Evolutionary conservation across 768 basidiomycete genomes (phyloP), one percentile per base, ranked within the genome.

Genomic region (Hydnomerulius pinastri): DNA sequence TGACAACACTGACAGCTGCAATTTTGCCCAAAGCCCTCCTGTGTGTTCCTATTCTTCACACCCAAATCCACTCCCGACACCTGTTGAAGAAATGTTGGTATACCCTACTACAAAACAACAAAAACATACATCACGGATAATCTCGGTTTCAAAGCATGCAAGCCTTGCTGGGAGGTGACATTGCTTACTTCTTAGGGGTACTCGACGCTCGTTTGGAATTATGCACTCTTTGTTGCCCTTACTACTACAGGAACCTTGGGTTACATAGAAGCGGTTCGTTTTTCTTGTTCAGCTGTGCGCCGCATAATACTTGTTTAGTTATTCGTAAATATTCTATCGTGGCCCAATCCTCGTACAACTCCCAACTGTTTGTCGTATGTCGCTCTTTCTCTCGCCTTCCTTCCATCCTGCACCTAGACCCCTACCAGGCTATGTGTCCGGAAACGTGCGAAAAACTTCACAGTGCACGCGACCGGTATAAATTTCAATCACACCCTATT

Each of bases 21-120:
- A 50, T 9, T 50, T 45, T 25, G 36, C 56, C 39, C 57, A 48
- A 23, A 50, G 50, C 9, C 46, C 54, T 1, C 58, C 57, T 17
- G 53, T 65, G 4, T 46, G 43, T 9, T 28, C 56, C 5, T 33
- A 55, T 7, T 28, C 52, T n/a, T 45, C 41, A 12, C 32, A 13
- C 46, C 65, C 77, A 21, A 70, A 79, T 55, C 82, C 82, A 9
- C 71, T 85, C 13, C 83, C 83, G 10, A 80, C 78, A 58, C 79
- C 82, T 9, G 66, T 78, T n/a, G 70, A 73, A 35, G 69, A 77
- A 38, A 85, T 84, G 82, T 54, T 76, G 38, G 55, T 61, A 50
- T 56, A 55, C 58, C 56, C 58, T 10, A 33, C 50, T 8, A 15
- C 37, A 5, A 63, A 55, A 43, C 11, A 37, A 6, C 42, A 29